Base-by-base conservation (phyloP, 2,329 filamentous ascomycete species). In the Fusarium pseudoanthophilum region DNA sequence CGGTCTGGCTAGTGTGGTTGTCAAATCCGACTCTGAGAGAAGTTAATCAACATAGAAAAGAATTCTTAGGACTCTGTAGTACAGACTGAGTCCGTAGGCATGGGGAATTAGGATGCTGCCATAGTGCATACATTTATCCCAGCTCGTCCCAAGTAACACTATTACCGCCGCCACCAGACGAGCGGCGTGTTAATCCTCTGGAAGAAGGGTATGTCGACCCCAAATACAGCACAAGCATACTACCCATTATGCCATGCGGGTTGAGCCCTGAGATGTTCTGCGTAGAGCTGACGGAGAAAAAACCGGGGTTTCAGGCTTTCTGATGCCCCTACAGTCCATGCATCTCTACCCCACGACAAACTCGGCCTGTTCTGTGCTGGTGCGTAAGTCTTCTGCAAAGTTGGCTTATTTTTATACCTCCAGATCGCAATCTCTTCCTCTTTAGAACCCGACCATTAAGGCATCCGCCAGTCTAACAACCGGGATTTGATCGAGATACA, bases 191-290 rank as follows among this genome's bases (percentile, higher is more conserved):
- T 20, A 4, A 45, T 45, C 3, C 16, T 20, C 7, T 45, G 7
- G 18, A 45, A 26, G 7, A 26, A 26, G 24, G 0, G 11, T 6
- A 3, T 5, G 2, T 9, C n/a, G 16, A 7, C 4, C 11, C 5
- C 7, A 13, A 13, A 20, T 45, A 13, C 7, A 1, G 4, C 0
- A 9, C 7, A 45, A 45, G 24, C 4, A 26, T 45, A 26, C 5
- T 26, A 0, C 11, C 16, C 4, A 45, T 3, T 3, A 20, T 4
- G 0, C 16, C 4, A 1, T 45, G 11, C 7, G 7, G 1, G 42
- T 10, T 45, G 7, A 45, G 4, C 4, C 11, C 11, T 8, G 1
- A 13, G 18, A 5, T 5, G 4, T 13, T 45, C 11, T 14, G 16
- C 7, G 7, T 45, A 6, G 43, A 45, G 16, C 16, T 9, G 24